These are phyloP conservation scores for Micractinium conductrix DNA, from an alignment of 139 green algal genomes.

Conservation along the genomic window DNA sequence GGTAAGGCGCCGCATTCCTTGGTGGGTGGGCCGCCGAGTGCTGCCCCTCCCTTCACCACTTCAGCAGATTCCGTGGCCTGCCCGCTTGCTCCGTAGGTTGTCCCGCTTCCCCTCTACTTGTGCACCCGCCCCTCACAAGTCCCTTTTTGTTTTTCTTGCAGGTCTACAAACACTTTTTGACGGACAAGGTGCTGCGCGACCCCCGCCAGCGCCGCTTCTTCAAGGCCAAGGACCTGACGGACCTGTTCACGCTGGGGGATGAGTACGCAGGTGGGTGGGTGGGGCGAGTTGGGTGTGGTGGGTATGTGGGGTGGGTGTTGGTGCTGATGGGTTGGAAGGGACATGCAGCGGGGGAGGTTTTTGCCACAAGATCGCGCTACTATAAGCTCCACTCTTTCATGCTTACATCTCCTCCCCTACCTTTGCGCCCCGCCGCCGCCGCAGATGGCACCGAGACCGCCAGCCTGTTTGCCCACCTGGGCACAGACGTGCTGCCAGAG, in stretches of 20 bases:
- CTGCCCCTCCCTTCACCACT: too few species aligned
- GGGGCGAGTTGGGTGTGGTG: background rate
- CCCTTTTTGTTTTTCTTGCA: conserved; percentile 48
- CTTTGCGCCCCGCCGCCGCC: too few species aligned
- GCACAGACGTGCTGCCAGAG: conserved; percentile 33
- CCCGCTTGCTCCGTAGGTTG: too few species aligned
- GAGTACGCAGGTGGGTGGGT: conserved; percentile 53
- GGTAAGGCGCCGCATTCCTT: too few species aligned
- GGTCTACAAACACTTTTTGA: conserved; percentile 59
- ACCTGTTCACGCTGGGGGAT: conserved; percentile 93
- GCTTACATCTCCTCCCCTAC: too few species aligned
- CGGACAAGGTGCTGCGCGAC: conserved; percentile 83
- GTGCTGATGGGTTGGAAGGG: too few species aligned
- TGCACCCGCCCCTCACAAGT: background rate
- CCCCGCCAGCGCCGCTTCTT: conserved; percentile 95
- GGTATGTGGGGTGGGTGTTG: background rate
- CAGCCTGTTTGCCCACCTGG: conserved; percentile 77
- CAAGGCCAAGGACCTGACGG: conserved; percentile 84
- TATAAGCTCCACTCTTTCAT: too few species aligned
- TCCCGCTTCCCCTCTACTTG: too few species aligned
- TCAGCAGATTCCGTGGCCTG: too few species aligned
- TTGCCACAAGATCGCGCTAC: too few species aligned
- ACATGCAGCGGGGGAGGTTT: too few species aligned
- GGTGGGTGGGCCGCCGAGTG: too few species aligned
- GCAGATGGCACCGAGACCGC: conserved; percentile 74